Base-by-base conservation (phyloP, 805 yeast species). In the Tetrapisispora phaffii region DNA sequence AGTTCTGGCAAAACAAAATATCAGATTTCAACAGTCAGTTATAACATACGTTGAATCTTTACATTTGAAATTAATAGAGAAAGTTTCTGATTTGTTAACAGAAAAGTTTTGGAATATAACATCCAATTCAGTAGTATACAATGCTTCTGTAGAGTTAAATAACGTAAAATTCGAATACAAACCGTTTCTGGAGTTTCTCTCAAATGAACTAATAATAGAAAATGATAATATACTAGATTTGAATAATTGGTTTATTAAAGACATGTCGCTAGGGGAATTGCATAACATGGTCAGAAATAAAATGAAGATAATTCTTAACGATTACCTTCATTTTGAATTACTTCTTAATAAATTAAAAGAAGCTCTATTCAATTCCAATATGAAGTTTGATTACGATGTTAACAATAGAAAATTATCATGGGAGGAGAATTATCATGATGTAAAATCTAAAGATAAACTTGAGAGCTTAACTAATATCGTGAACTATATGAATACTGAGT, bases 21-120 rank as follows among this genome's bases (percentile, higher is more conserved):
- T 56, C 39, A 57, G 50, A 23, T 59, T 61, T 41, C 62, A 60
- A 43, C 57, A 57, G 39, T 56, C 63, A 3, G 46, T 61, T 2
- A 45, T 48, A 7, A 41, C 51, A 2, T 57, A 55, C 35, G 48
- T 58, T 10, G 66, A 62, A 42, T 44, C 52, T 1, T 36, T 62
- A 42, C 67, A 62, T 46, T 34, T 53, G 21, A 39, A 52, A 19
- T 49, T 60, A 13, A 47, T 61, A 6, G 43, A 42, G 12, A 47
- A 46, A 23, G 40, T 60, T 10, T 46, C 49, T 20, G 50, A 49
- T 5, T 41, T 57, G 2, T 22, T 58, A 13, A 40, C 48, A 12
- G 42, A 41, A n/a, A 41, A 47, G 6, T 61, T 62, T 44, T 62
- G 66, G 66, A 39, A 36, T 7, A 41, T 55, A 7, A 44, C 39